Conservation (phyloP, 192 early-diverging fungal genomes). For the Umbelopsis sp. region DNA sequence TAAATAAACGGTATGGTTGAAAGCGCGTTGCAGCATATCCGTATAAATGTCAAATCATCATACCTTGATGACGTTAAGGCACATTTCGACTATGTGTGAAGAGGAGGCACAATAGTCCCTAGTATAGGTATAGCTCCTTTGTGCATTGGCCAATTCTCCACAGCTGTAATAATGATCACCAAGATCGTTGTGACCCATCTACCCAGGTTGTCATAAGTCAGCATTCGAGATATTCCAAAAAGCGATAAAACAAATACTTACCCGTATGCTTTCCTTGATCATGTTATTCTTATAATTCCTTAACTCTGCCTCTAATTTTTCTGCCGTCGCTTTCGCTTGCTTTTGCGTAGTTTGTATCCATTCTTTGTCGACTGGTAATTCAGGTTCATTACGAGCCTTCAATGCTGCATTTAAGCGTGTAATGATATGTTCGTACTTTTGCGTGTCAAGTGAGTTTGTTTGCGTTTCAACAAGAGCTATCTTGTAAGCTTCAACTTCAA, state of each 20-base stretch:
- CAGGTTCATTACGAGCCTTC: slow-evolving; percentile 32
- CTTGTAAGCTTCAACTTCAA: slow-evolving; percentile 66
- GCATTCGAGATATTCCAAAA: background rate
- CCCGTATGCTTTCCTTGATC: slow-evolving; percentile 86
- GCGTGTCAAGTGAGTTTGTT: slow-evolving; percentile 45
- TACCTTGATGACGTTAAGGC: slow-evolving; percentile 79
- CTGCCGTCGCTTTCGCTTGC: slow-evolving; percentile 47
- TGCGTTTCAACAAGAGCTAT: slow-evolving; percentile 64
- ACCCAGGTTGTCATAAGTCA: background rate
- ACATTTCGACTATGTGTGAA: slow-evolving; percentile 80
- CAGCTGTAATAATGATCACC: slow-evolving; percentile 75
- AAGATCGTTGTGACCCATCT: slow-evolving; percentile 83
- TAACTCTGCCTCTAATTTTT: slow-evolving; percentile 76
- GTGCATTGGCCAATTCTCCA: slow-evolving; percentile 68
- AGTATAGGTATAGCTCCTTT: slow-evolving; percentile 67
- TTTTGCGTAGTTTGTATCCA: slow-evolving; percentile 55
- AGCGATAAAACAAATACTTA: slow-evolving; percentile 30
- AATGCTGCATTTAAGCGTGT: slow-evolving; percentile 60
- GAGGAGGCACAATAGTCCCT: slow-evolving; percentile 80
- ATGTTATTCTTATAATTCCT: slow-evolving; percentile 75
- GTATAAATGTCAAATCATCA: background rate
- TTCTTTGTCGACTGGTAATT: slow-evolving; percentile 42
- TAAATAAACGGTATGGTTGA: background rate
- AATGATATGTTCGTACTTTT: slow-evolving; percentile 51
- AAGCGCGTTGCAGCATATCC: background rate